These are phyloP conservation scores for Nothopassalora personata DNA, from an alignment of 2,329 filamentous ascomycete species.

Conservation along the genomic window DNA sequence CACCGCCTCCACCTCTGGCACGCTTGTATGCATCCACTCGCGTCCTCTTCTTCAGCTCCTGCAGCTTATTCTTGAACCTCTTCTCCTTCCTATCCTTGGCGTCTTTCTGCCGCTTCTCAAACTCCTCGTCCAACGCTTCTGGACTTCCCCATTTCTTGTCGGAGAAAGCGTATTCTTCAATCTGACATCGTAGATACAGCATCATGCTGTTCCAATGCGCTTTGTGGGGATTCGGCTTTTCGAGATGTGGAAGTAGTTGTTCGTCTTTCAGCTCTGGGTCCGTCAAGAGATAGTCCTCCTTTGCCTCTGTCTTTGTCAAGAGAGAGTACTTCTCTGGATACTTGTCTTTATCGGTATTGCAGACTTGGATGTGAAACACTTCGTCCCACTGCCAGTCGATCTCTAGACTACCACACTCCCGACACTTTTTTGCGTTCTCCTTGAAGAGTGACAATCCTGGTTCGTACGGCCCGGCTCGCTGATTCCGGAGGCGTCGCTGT, in stretches of 20 bases:
- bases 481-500: conserved; percentile 63
- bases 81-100: conserved; percentile 83
- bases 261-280: conserved; percentile 90
- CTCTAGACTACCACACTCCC: conserved; percentile 76
- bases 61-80: conserved; percentile 84
- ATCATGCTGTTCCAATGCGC: conserved; percentile 98
- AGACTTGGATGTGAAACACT: conserved; percentile 69
- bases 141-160: conserved; percentile 82
- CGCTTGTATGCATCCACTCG: conserved; percentile 83
- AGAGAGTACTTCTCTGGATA: conserved; percentile 88
- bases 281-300: conserved; percentile 90
- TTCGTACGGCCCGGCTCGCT: conserved; percentile 78
- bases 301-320: conserved; percentile 92
- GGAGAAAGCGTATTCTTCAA: conserved; percentile 86
- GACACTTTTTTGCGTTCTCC: conserved; percentile 61
- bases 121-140: conserved; percentile 82
- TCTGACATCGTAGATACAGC: conserved; percentile 87
- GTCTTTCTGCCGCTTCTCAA: conserved; percentile 68
- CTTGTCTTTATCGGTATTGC: conserved; percentile 81
- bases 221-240: conserved; percentile 90
- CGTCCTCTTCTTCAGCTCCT: conserved; percentile 89
- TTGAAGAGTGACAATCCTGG: conserved; percentile 76
- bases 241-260: conserved; percentile 79
- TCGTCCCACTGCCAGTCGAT: conserved; percentile 96
- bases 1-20: conserved; percentile 52